Conservation (phyloP, 1,284 basidiomycete genomes). For the Agroathelia rolfsii region DNA sequence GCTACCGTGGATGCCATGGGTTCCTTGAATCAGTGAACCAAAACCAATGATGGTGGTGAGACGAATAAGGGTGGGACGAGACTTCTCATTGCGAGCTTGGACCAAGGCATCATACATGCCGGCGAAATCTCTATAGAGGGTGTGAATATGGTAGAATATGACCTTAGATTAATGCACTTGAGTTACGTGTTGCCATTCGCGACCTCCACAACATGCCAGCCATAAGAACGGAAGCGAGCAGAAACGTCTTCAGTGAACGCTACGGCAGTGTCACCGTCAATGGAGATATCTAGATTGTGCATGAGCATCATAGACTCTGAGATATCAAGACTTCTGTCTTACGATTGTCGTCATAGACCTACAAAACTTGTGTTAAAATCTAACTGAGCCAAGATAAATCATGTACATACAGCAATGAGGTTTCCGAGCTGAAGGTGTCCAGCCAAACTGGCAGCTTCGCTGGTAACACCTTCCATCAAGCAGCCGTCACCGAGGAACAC, state of each 20-base stretch:
- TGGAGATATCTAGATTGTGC: slow-evolving; percentile 49
- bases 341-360: slow-evolving; percentile 61
- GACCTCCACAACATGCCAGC: slow-evolving; percentile 64
- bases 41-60: slow-evolving; percentile 65
- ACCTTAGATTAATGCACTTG: neutral
- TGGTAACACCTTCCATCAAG: slow-evolving; percentile 70
- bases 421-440: slow-evolving; percentile 69
- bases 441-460: slow-evolving; percentile 63
- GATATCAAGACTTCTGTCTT: slow-evolving; percentile 10
- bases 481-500: slow-evolving; percentile 69
- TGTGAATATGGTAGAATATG: slow-evolving; percentile 3
- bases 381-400: neutral
- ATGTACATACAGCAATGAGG: slow-evolving; percentile 42
- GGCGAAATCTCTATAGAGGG: slow-evolving; percentile 39
- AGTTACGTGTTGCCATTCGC: slow-evolving; percentile 46
- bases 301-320: neutral
- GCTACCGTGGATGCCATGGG: slow-evolving; percentile 59
- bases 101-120: slow-evolving; percentile 54
- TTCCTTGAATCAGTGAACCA: slow-evolving; percentile 61
- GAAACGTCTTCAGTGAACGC: slow-evolving; percentile 52
- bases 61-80: slow-evolving; percentile 59
- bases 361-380: neutral
- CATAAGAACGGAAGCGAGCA: slow-evolving; percentile 44
- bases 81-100: slow-evolving; percentile 47
- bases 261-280: slow-evolving; percentile 65